Percentiles rank a stretch among this genome's conserved stretches.
phyloP scores from a whole-genome alignment of 345 rosid species.

The Brassica nigra region DNA sequence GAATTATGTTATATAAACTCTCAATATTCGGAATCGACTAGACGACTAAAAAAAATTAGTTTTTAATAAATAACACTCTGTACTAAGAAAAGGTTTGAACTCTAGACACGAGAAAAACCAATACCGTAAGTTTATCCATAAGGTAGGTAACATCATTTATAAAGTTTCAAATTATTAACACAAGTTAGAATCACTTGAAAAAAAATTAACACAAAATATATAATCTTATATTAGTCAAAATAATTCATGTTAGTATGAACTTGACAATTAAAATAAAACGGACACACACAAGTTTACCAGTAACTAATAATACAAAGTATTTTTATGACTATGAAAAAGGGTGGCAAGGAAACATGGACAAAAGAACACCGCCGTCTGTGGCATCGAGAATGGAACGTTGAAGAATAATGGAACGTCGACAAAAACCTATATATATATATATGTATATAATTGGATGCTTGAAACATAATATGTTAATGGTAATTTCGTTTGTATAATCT shows the following conservation, averaged over 20 bases:
- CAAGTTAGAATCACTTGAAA: not conserved
- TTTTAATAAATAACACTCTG: too few species aligned
- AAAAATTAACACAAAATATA: not conserved
- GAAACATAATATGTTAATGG: not conserved
- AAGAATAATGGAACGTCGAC: not conserved
- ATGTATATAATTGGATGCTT: not conserved
- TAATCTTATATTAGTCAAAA: not conserved
- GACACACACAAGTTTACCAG: not conserved
- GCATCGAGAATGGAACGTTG: constrained; percentile 26
- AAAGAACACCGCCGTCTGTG: constrained; percentile 27
- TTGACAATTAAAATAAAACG: not conserved
- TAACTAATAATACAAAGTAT: not conserved
- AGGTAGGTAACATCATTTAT: not conserved
- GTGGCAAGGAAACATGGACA: constrained; percentile 32
- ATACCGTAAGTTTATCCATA: not conserved
- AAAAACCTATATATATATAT: not conserved
- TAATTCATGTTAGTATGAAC: not conserved
- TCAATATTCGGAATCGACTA: too few species aligned
- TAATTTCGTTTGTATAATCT: not conserved
- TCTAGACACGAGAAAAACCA: too few species aligned
- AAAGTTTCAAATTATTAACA: not conserved
- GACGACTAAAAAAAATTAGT: too few species aligned
- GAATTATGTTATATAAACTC: too few species aligned
- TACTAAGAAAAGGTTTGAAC: too few species aligned
- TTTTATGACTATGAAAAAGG: constrained; percentile 7